A percentile compares a stretch with the other conserved stretches of the same genome.
phyloP scores from a whole-genome alignment of 805 yeast genomes.

The Sungouiozyma ichnusensis region DNA sequence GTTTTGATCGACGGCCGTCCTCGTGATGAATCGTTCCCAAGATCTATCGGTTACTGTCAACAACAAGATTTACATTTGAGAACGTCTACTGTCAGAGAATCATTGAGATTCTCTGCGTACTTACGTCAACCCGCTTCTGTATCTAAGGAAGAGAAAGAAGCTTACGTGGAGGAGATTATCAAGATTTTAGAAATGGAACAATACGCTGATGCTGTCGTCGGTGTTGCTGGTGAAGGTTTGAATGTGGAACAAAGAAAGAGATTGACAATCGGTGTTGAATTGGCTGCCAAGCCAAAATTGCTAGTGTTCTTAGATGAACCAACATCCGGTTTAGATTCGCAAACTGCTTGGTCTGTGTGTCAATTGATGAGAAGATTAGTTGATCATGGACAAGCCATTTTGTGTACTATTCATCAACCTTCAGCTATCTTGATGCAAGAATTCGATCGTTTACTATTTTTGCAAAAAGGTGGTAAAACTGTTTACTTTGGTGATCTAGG shows the following conservation, averaged over 20 bases:
- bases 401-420: slow-evolving; percentile 80
- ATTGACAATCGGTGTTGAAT: slow-evolving; percentile 55
- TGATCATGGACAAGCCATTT: slow-evolving; percentile 50
- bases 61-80: slow-evolving; percentile 66
- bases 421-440: slow-evolving; percentile 69
- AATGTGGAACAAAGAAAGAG: slow-evolving; percentile 56
- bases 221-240: slow-evolving; percentile 63
- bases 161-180: slow-evolving; percentile 56
- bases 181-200: slow-evolving; percentile 51
- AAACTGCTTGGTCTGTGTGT: slow-evolving; percentile 58
- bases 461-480: slow-evolving; percentile 63
- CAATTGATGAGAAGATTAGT: slow-evolving; percentile 51
- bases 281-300: slow-evolving; percentile 54
- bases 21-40: slow-evolving; percentile 48
- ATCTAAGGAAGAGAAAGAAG: slow-evolving; percentile 45
- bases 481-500: slow-evolving; percentile 69
- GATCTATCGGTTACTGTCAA: slow-evolving; percentile 64
- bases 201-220: slow-evolving; percentile 65
- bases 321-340: slow-evolving; percentile 60
- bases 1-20: slow-evolving; percentile 54
- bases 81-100: slow-evolving; percentile 63
- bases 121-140: slow-evolving; percentile 52
- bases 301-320: slow-evolving; percentile 57
- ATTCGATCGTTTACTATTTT: slow-evolving; percentile 64
- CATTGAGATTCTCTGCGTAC: slow-evolving; percentile 55